Evolutionary conservation across 2,329 filamentous ascomycete genomes (phyloP).

Genomic region (Fusarium beomiforme): DNA sequence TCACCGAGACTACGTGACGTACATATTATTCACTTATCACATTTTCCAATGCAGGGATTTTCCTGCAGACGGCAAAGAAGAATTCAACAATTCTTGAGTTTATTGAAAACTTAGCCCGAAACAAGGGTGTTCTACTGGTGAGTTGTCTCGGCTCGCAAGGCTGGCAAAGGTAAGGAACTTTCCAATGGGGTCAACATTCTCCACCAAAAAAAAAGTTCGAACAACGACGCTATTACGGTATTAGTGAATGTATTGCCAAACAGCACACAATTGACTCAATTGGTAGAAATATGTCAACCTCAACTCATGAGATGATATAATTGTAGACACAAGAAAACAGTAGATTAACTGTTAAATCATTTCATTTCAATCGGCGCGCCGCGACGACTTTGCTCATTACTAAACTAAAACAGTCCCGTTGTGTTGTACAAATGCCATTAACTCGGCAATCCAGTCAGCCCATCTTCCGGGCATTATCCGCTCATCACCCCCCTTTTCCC

Average conservation of each 20-base stretch:
- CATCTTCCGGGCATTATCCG: slow-evolving; percentile 31
- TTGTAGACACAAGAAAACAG: not conserved
- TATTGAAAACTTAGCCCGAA: not conserved
- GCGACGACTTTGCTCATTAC: slow-evolving; percentile 43
- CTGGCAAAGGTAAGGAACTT: not conserved
- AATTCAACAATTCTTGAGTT: not conserved
- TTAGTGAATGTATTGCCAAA: not conserved
- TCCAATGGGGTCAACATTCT: slow-evolving; percentile 28
- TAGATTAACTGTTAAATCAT: slow-evolving; percentile 37
- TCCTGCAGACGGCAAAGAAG: not conserved
- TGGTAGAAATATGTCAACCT: not conserved
- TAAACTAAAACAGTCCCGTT: slow-evolving; percentile 43
- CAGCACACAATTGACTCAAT: not conserved
- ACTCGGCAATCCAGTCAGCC: slow-evolving; percentile 36
- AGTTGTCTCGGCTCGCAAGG: not conserved
- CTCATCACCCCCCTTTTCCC: slow-evolving; percentile 27
- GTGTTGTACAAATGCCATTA: slow-evolving; percentile 44
- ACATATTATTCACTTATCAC: not conserved
- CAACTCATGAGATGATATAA: not conserved
- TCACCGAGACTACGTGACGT: slow-evolving; percentile 24
- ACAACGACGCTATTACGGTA: slow-evolving; percentile 1
- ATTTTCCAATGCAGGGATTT: slow-evolving; percentile 1
- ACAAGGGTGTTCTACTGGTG: not conserved
- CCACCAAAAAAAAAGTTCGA: slow-evolving; percentile 6
- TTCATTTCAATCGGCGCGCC: slow-evolving; percentile 39